phyloP scores from a whole-genome alignment of 306 rosid species.

The Cajanus cajan region DNA sequence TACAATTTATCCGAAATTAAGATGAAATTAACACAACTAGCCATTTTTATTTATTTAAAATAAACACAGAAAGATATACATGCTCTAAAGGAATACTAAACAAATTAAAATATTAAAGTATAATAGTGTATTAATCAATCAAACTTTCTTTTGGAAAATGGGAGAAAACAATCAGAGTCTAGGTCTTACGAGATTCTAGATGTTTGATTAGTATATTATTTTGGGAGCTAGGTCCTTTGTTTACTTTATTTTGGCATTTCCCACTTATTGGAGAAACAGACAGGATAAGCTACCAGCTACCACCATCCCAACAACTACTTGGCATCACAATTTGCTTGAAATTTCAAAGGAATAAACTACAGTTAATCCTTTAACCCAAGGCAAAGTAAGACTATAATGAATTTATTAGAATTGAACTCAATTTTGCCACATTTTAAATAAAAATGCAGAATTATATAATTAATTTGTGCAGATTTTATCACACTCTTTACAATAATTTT shows the following conservation, averaged over 20 bases:
- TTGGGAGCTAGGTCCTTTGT: not conserved
- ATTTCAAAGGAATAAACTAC: not conserved
- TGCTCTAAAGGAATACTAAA: not conserved
- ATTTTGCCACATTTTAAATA: too few relatives aligned
- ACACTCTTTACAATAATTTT: not conserved
- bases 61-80: not conserved
- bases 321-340: not conserved
- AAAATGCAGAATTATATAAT: too few relatives aligned
- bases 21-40: not conserved
- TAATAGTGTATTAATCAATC: not conserved
- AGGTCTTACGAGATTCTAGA: conserved; percentile 4
- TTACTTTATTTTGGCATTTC: conserved; percentile 32
- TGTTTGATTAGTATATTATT: not conserved
- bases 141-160: not conserved
- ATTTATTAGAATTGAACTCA: too few relatives aligned
- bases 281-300: conserved; percentile 8
- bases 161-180: not conserved
- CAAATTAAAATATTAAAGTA: not conserved
- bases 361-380: not conserved
- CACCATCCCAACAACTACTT: conserved; percentile 28
- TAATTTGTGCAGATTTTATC: not conserved
- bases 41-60: not conserved
- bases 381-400: too few relatives aligned
- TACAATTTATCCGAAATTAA: not conserved
- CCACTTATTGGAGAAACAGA: conserved; percentile 13